Evolutionary conservation across 2,329 filamentous ascomycete species (phyloP).

Genomic region (Colletotrichum sp.): DNA sequence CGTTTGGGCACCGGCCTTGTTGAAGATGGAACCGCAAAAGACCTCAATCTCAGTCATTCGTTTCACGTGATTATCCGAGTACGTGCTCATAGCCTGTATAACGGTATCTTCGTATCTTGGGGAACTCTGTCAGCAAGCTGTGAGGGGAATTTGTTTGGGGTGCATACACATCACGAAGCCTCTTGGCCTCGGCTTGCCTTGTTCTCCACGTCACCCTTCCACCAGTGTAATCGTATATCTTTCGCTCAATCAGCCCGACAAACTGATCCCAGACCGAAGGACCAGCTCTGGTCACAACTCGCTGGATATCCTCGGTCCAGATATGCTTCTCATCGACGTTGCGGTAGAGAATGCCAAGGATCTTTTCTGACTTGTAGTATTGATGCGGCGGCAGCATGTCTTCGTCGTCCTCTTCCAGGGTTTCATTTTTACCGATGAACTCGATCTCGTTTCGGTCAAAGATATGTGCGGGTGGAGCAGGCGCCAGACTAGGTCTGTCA

Average conservation of each 20-base stretch:
- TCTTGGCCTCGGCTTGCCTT: constrained; percentile 41
- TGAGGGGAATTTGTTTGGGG: not conserved
- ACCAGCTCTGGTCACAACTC: constrained; percentile 27
- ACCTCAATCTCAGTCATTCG: constrained; percentile 57
- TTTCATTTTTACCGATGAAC: constrained; percentile 33
- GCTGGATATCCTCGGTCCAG: constrained; percentile 55
- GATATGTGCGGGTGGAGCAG: constrained; percentile 47
- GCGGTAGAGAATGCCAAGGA: constrained; percentile 74
- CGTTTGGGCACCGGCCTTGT: constrained; percentile 53
- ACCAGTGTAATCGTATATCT: constrained; percentile 31
- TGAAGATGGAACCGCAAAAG: constrained; percentile 61
- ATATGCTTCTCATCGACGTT: constrained; percentile 75
- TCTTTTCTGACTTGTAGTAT: constrained; percentile 72
- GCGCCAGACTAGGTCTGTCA: constrained; percentile 43
- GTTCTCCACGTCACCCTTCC: constrained; percentile 35
- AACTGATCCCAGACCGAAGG: constrained; percentile 50
- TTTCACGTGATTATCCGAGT: constrained; percentile 47
- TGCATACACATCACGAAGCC: constrained; percentile 51
- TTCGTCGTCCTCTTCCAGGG: constrained; percentile 50
- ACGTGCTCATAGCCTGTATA: constrained; percentile 43
- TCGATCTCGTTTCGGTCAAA: constrained; percentile 49
- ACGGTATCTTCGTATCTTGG: constrained; percentile 54
- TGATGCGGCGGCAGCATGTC: constrained; percentile 41
- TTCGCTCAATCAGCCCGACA: constrained; percentile 28
- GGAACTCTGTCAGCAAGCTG: not conserved